Base-by-base conservation (phyloP, 2,329 filamentous ascomycete species). In the Pseudogymnoascus pannorum region DNA sequence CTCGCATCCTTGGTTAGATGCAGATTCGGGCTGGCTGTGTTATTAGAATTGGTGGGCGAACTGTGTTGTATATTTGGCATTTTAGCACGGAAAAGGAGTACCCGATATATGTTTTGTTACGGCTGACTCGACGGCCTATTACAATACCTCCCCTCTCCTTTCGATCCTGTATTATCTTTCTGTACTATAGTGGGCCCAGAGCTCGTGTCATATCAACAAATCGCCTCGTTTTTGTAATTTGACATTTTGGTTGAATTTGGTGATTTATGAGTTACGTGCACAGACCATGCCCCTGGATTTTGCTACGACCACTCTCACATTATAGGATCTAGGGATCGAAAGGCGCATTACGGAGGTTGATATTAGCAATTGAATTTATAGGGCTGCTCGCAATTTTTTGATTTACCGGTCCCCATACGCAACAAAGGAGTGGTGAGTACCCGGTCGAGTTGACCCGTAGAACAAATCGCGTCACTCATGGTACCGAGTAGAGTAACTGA, bases 1-100 rank as follows among this genome's bases (percentile, higher is more conserved):
- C 90, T 67, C 86, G 87, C 71, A 87, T 94, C 72, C 64, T 83
- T 58, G 76, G 77, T 64, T 78, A 78, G 44, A 54, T 54, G 44
- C 24, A 31, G 44, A 54, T 29, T 54, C 24, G 3, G 44, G 24
- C 24, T 16, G 24, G 44, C 9, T 54, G 44, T 54, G 44, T 54
- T 54, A 54, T 31, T 54, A 54, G 44, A 54, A 54, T 54, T 54
- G 48, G 38, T 42, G 58, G 26, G 38, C 36, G 26, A 26, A 42
- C 33, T 40, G 38, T 40, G 54, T 59, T 61, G 60, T 61, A 61
- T 58, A 58, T 31, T 12, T 61, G 60, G 54, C 35, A 54, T 38
- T 26, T 40, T 35, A 54, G 36, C 59, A 60, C 31, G 59, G 42
- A 54, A 48, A 60, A 57, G 59, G 59, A 60, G 59, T 60, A 48